phyloP scores from a whole-genome alignment of 345 rosid genomes.

The Aquilaria yunnanensis region DNA sequence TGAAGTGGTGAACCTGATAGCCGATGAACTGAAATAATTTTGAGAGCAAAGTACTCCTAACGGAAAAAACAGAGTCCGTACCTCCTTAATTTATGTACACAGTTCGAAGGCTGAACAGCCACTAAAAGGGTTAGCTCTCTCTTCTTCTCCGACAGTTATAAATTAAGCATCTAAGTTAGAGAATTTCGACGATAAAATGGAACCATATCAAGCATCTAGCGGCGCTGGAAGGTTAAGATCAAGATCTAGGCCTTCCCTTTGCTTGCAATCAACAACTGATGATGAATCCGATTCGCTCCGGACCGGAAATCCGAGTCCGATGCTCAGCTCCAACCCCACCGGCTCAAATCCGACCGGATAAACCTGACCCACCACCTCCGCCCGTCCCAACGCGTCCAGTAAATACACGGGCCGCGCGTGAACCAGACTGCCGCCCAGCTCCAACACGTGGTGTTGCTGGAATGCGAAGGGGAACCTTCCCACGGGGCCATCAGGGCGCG shows the following conservation, averaged over 20 bases:
- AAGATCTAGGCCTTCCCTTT: slow-evolving; percentile 24
- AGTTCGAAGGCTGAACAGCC: too few relatives aligned
- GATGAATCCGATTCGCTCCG: slow-evolving; percentile 41
- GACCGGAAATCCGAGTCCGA: slow-evolving; percentile 19
- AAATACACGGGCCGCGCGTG: slow-evolving; percentile 31
- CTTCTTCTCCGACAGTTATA: too few relatives aligned
- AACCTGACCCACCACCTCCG: slow-evolving; percentile 30
- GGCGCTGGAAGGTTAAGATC: slow-evolving; percentile 79
- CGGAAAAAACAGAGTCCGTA: too few relatives aligned
- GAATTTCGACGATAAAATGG: too few relatives aligned
- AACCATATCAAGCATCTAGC: slow-evolving; percentile 37
- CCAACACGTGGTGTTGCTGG: slow-evolving; percentile 26
- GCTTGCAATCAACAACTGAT: slow-evolving; percentile 33
- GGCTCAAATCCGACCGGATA: slow-evolving; percentile 45
- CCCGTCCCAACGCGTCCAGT: slow-evolving; percentile 26
- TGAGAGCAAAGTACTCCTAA: too few relatives aligned
- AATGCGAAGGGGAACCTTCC: slow-evolving; percentile 48
- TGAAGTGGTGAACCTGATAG: too few relatives aligned
- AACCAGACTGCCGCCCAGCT: slow-evolving; percentile 7
- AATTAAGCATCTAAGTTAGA: too few relatives aligned
- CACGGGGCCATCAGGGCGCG: slow-evolving; percentile 12
- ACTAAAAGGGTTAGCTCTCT: too few relatives aligned
- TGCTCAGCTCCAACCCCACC: slow-evolving; percentile 21
- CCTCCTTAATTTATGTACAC: too few relatives aligned
- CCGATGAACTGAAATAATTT: too few relatives aligned